Conservation (phyloP, 148 eudicot genomes). For the Diospyros kaki region DNA sequence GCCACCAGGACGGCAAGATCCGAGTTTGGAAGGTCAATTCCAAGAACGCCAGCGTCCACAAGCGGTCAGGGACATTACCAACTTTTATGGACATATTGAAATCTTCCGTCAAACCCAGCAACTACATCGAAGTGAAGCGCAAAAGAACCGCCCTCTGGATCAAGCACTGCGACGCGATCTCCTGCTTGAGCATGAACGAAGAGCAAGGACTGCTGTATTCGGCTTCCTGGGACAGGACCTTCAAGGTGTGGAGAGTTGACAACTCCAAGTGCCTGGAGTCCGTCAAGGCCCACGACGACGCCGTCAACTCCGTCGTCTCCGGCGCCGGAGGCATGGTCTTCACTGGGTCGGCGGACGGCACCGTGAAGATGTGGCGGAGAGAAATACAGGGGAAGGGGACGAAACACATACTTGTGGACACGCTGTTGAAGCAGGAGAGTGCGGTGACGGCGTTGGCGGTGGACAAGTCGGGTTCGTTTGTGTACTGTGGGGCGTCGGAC, state of each 20-base stretch:
- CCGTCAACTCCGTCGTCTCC: slow-evolving; percentile 42
- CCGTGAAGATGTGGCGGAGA: slow-evolving; percentile 44
- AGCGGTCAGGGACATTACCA: slow-evolving; percentile 35
- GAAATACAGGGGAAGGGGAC: slow-evolving; percentile 30
- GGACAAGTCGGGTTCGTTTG: slow-evolving; percentile 20
- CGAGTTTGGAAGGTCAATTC: slow-evolving; percentile 39
- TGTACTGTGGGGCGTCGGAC: slow-evolving; percentile 53
- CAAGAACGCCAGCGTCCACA: slow-evolving; percentile 29
- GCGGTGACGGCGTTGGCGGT: slow-evolving; percentile 44
- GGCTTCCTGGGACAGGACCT: slow-evolving; percentile 53
- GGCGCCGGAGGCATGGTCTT: slow-evolving; percentile 27
- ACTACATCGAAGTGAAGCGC: slow-evolving; percentile 40
- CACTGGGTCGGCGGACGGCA: slow-evolving; percentile 53
- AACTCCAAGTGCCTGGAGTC: slow-evolving; percentile 42
- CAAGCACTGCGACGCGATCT: slow-evolving; percentile 46
- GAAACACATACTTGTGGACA: slow-evolving; percentile 26
- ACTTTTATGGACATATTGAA: slow-evolving; percentile 48
- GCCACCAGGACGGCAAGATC: slow-evolving; percentile 52
- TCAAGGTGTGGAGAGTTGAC: slow-evolving; percentile 42
- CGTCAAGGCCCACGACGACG: slow-evolving; percentile 54
- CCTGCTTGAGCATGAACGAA: slow-evolving; percentile 34
- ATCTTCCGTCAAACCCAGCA: slow-evolving; percentile 36
- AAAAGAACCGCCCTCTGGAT: slow-evolving; percentile 38
- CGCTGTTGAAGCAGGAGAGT: slow-evolving; percentile 36
- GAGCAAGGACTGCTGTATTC: slow-evolving; percentile 44